Evolutionary conservation across 768 basidiomycete genomes (phyloP).

Genomic region (Xanthoconium stramineum): DNA sequence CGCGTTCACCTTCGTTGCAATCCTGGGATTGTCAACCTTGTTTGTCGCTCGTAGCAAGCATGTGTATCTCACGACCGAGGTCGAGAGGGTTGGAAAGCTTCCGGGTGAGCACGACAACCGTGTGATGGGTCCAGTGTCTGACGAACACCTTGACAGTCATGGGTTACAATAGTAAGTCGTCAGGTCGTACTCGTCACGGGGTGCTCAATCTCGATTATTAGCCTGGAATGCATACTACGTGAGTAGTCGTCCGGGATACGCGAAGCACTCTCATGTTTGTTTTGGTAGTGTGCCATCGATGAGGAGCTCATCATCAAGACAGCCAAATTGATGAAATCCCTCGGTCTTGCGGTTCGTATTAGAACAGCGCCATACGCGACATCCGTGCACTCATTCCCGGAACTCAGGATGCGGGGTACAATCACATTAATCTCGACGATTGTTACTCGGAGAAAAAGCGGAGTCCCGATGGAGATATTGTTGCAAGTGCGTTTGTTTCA

Average conservation of each 20-base stretch:
- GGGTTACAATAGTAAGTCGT: constrained; percentile 59
- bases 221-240: constrained; percentile 74
- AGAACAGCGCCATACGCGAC: not conserved
- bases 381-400: not conserved
- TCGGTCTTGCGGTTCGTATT: constrained; percentile 45
- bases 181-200: not conserved
- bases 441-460: constrained; percentile 62
- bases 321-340: constrained; percentile 46
- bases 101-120: constrained; percentile 28
- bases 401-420: constrained; percentile 53
- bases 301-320: constrained; percentile 50
- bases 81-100: constrained; percentile 32
- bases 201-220: constrained; percentile 22
- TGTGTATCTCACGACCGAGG: not conserved
- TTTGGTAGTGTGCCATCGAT: constrained; percentile 52
- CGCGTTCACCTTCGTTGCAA: constrained; percentile 17
- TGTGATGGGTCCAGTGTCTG: not conserved
- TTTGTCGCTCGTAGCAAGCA: constrained; percentile 11
- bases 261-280: not conserved
- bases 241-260: constrained; percentile 11
- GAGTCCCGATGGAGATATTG: constrained; percentile 49
- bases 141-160: constrained; percentile 38
- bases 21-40: constrained; percentile 16
- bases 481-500: constrained; percentile 40
- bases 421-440: constrained; percentile 60